Conservation (phyloP, 768 basidiomycete species). For the Russula dissimulans region DNA sequence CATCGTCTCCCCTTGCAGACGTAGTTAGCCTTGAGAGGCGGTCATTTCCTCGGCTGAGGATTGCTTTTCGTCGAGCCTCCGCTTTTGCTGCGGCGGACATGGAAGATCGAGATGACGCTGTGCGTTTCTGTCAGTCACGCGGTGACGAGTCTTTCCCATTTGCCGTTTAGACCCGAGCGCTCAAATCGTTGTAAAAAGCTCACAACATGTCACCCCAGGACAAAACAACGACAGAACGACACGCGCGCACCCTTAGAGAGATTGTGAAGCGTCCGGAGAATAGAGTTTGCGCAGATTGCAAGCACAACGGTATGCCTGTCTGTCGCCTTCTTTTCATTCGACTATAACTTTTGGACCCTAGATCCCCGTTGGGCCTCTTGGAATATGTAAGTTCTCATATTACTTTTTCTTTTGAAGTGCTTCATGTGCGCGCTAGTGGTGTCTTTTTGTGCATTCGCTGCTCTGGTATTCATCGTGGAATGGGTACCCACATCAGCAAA, state of each 20-base stretch:
- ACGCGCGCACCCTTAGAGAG: slow-evolving; percentile 72
- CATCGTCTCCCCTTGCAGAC: slow-evolving; percentile 63
- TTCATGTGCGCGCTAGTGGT: slow-evolving; percentile 42
- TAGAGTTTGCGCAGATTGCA: slow-evolving; percentile 94
- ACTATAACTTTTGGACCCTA: slow-evolving; percentile 24
- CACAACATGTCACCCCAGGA: slow-evolving; percentile 49
- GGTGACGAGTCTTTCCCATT: not conserved
- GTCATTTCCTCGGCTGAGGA: slow-evolving; percentile 60
- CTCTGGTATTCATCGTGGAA: slow-evolving; percentile 92
- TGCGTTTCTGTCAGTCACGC: not conserved
- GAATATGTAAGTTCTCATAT: slow-evolving; percentile 62
- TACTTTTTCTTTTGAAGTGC: not conserved
- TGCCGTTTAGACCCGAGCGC: not conserved
- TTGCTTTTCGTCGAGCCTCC: slow-evolving; percentile 71
- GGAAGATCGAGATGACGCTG: not conserved
- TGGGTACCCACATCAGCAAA: slow-evolving; percentile 97
- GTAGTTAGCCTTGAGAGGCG: slow-evolving; percentile 73
- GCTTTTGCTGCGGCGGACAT: slow-evolving; percentile 53
- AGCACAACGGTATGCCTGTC: slow-evolving; percentile 72
- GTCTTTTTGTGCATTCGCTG: slow-evolving; percentile 95
- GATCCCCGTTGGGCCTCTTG: slow-evolving; percentile 98
- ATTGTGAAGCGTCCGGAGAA: slow-evolving; percentile 86
- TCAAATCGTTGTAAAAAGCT: not conserved
- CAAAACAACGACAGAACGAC: slow-evolving; percentile 75
- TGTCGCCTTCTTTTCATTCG: not conserved